Conservation (phyloP, 169 alveolate genomes). For the Eimeria tenella region DNA sequence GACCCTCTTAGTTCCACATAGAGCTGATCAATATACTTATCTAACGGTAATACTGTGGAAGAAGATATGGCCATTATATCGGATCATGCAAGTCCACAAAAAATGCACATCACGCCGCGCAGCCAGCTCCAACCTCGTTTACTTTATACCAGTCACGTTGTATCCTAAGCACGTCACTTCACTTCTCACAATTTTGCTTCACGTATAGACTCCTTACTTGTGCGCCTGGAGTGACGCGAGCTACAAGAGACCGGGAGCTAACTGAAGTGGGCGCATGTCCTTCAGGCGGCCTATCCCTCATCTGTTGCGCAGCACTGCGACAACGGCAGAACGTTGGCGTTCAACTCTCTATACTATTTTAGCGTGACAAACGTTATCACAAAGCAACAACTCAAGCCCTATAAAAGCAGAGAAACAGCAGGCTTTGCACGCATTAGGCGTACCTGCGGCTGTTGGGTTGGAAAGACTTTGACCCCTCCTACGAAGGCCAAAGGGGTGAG, state of each 20-base stretch:
- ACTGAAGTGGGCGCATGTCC: background rate
- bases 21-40: no score
- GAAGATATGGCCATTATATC: background rate
- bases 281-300: background rate
- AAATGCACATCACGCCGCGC: background rate
- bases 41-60: background rate
- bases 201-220: slow-evolving; percentile 22
- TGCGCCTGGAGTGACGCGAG: slow-evolving; percentile 38
- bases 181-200: background rate
- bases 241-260: background rate
- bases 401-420: no score
- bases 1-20: no score
- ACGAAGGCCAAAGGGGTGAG: slow-evolving; percentile 32
- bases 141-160: background rate
- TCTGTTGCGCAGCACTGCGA: slow-evolving; percentile 6
- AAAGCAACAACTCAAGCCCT: no score
- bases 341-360: no score
- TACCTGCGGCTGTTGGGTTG: background rate
- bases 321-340: no score
- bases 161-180: background rate
- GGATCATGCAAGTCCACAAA: background rate
- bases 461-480: slow-evolving; percentile 5
- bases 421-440: background rate
- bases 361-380: no score
- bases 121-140: no score